Evolutionary conservation across 164 flowering plant genomes (phyloP), one percentile per base, ranked within the genome.

Genomic region (Tinospora cordifolia): DNA sequence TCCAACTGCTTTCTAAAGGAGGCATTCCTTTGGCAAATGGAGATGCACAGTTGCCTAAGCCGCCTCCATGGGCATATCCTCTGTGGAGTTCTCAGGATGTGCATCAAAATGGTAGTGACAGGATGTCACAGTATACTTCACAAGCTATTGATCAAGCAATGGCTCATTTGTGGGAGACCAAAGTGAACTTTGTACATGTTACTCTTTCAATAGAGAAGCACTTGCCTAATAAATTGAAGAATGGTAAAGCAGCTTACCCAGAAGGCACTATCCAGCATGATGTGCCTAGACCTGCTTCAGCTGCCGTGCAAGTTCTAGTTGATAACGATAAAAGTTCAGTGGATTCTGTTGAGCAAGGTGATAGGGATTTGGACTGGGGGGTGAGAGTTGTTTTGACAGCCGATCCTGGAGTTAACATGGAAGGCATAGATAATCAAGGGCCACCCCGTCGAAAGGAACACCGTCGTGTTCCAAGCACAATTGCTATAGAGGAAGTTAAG

Each of bases 51-150:
- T 71, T 92, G 84, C 93, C 84, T 9, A 92, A 90, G 83, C 98
- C 98, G 66, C 99, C 99, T 81, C 95, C 98, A 17, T 95, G 99
- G 99, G 99, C 98, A 69, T 92, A 90, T 83, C 99, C 99, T 68
- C 72, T 92, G 72, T 79, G 90, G 88, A 89, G 79, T 68, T 75
- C 86, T 8, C 92, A 88, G 69, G 98, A 91, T 77, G 81, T 74
- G 8, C 79, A 82, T 78, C 86, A 77, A 54, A 81, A 77, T 76
- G 87, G 97, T 78, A 82, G 79, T 81, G 99, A 92, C 74, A 82
- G 93, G 80, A 87, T 94, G 89, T 91, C 92, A 0, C 81, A 79
- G 63, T 89, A 96, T 65, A 79, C 99, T 71, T 92, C 99, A 82
- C 90, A 89, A 72, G 99, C 98, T 27, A 92, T 95, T 77, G 99